Base-by-base conservation (phyloP, 345 rosid genomes). In the Acer negundo region DNA sequence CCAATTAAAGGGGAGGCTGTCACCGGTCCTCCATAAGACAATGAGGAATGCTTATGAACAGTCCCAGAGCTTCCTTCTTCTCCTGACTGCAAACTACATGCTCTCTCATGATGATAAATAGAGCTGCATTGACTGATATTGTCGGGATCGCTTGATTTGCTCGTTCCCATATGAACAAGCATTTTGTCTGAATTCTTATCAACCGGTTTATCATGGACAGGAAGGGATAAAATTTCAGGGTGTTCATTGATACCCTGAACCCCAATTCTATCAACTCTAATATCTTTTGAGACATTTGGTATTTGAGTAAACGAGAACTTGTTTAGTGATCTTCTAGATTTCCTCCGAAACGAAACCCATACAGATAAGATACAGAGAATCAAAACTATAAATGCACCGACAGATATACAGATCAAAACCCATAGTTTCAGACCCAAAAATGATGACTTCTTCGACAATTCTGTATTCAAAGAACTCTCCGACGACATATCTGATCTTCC, bases 1-100 rank as follows among this genome's bases (percentile, higher is more conserved):
- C 98, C 99, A 80, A 96, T 72, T 82, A 94, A 86, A 68, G 94
- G 99, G 69, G 98, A 96, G 38, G 98, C 94, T 1, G 94, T 89
- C 69, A 90, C 93, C 70, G 72, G 80, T 73, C 91, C 94, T 62
- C 85, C 92, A 65, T 86, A 81, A 23, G 90, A 80, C n/a, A 80
- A 79, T 6, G 88, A 79, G 70, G 90, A 79, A 78, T 85, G 89
- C 85, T 84, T 93, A 59, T 84, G 80, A 74, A 69, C 84, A 4
- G 79, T 82, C 59, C 92, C 97, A 17, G 91, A 92, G 80, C 94
- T 89, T 80, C 94, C 99, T 87, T 92, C 97, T 80, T 96, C 99
- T 44, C 93, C 97, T 3, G 99, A 96, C 26, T 91, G 91, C 40
- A 90, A 91, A 75, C 94, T 89, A 71, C 82, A 80, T 40, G 83